Evolutionary conservation across 176 grass and related monocot genomes (phyloP), one percentile per base, ranked within the genome.

Genomic region (barley (Hordeum vulgare)): DNA sequence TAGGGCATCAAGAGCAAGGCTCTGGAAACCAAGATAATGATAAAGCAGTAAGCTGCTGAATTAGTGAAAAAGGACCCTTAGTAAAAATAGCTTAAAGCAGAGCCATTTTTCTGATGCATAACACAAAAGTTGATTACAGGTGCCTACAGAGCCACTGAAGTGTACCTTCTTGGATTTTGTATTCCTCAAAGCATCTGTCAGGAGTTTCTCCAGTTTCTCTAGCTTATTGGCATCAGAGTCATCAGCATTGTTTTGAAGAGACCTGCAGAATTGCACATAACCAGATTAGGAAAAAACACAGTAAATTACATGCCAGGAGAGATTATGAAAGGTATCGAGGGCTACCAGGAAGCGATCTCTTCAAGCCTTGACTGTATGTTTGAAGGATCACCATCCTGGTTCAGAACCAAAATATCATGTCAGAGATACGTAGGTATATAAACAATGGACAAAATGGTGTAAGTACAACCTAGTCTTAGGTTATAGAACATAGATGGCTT

Each of bases 81-180:
- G 15, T 51, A 15, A 51, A 51, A 51, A 51, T 51, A 51, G 47
- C 47, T 51, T 14, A 51, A 49, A 71, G 78, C 54, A 71, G 31
- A 73, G 41, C 40, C 37, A 26, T 49, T 72, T 72, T 72, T 73
- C 25, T 74, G 24, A 53, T 21, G 7, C 3, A 17, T 71, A n/a
- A 72, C 44, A 27, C 13, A 17, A 45, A 72, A 45, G 69, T 45
- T 72, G 25, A 73, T 73, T 73, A 4, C 7, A 47, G 47, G 3
- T 18, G 41, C 28, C 23, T 49, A 49, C 31, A 63, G 31, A 59
- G 25, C 7, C 35, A 80, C 57, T 74, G 2, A 8, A 61, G 9
- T 57, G 17, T 67, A 92, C 92, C 89, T 91, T 91, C n/a, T 88
- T 91, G 59, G 65, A 64, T 80, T 83, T 91, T 21, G 77, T 85